Evolutionary conservation across 2,329 filamentous ascomycete genomes (phyloP).

Genomic region (Pyrenochaeta sp.): DNA sequence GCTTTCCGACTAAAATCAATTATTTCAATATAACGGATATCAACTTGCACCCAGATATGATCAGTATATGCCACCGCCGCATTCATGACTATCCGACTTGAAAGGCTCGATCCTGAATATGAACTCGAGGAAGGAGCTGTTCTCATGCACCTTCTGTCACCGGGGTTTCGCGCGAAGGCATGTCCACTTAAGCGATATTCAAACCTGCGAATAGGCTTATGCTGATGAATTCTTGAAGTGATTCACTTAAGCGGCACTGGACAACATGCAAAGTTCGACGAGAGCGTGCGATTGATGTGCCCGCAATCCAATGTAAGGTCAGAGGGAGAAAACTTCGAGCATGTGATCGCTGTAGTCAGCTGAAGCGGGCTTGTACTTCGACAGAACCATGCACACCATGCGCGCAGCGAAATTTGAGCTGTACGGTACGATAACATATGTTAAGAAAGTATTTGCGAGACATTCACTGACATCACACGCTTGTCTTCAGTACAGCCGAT

Average conservation of each 20-base stretch:
- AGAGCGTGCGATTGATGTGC: not conserved
- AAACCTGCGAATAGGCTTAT: not conserved
- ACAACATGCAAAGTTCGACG: not conserved
- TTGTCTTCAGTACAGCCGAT: not conserved
- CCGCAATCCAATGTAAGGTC: not conserved
- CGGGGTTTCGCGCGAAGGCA: slow-evolving; percentile 1
- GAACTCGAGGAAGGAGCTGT: not conserved
- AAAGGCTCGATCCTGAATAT: not conserved
- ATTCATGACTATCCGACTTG: not conserved
- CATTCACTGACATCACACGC: too few species aligned
- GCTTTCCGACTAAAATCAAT: not conserved
- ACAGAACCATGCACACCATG: slow-evolving; percentile 4
- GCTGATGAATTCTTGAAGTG: not conserved
- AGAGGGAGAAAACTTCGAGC: slow-evolving; percentile 3
- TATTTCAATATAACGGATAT: not conserved
- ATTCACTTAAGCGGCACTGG: slow-evolving; percentile 4
- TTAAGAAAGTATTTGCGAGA: too few species aligned
- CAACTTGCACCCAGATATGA: too few species aligned
- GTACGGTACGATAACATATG: not conserved
- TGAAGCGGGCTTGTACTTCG: slow-evolving; percentile 7
- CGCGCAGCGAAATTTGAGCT: not conserved
- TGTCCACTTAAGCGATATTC: too few species aligned
- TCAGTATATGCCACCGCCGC: too few species aligned
- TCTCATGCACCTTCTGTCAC: slow-evolving; percentile 1
- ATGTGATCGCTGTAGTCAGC: slow-evolving; percentile 1